phyloP scores from a whole-genome alignment of 805 yeast genomes.

The Lachancea kluyveri region DNA sequence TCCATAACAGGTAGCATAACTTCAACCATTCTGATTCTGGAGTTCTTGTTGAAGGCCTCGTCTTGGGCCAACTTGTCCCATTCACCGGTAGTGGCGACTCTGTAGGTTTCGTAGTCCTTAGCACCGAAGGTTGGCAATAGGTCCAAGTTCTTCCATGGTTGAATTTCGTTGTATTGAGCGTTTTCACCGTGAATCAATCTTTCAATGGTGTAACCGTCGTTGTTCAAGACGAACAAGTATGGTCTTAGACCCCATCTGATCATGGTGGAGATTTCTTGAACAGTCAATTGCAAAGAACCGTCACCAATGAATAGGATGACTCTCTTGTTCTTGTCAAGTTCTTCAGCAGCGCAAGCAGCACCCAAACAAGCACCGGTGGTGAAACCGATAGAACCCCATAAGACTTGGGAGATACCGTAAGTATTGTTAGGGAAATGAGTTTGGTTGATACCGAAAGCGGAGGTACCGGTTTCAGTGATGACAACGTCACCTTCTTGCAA shows the following conservation, averaged over 20 bases:
- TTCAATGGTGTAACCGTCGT: slow-evolving; percentile 71
- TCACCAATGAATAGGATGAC: slow-evolving; percentile 67
- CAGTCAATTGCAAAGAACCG: slow-evolving; percentile 70
- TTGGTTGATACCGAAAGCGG: slow-evolving; percentile 65
- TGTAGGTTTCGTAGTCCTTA: slow-evolving; percentile 45
- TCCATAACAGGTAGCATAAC: slow-evolving; percentile 64
- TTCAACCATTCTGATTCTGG: slow-evolving; percentile 60
- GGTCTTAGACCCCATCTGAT: slow-evolving; percentile 62
- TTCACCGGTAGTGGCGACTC: slow-evolving; percentile 53
- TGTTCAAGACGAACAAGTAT: slow-evolving; percentile 63
- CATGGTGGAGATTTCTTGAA: slow-evolving; percentile 66
- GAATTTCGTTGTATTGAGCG: slow-evolving; percentile 61
- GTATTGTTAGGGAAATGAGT: slow-evolving; percentile 57
- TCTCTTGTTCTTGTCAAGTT: slow-evolving; percentile 53
- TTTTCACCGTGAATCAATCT: slow-evolving; percentile 64
- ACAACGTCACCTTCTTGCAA: slow-evolving; percentile 61
- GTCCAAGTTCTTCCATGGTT: slow-evolving; percentile 59
- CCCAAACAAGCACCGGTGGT: slow-evolving; percentile 64
- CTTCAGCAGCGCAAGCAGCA: slow-evolving; percentile 63
- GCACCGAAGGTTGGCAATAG: slow-evolving; percentile 47
- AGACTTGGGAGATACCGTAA: slow-evolving; percentile 64
- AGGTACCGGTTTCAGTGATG: slow-evolving; percentile 69
- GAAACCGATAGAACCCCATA: slow-evolving; percentile 74
- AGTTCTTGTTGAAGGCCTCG: slow-evolving; percentile 44
- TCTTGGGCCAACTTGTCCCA: slow-evolving; percentile 44